Percentiles rank a stretch among this genome's conserved stretches.
These are phyloP conservation scores for Clavispora phyllophila DNA, from an alignment of 805 yeast species.

Conservation along the genomic window DNA sequence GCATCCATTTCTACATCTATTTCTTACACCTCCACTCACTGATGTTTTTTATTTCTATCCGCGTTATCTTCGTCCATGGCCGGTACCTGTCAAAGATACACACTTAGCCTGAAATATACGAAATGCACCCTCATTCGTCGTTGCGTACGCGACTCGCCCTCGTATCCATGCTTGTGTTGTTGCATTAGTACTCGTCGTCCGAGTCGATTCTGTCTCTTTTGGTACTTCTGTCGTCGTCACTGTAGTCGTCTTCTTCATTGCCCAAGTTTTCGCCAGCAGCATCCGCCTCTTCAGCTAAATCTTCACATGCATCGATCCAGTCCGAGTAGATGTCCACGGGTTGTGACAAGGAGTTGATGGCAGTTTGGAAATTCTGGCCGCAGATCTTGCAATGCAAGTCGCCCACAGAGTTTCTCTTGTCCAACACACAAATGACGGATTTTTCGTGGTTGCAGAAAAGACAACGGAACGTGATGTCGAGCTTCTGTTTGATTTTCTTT, in stretches of 20 bases:
- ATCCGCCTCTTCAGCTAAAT: conserved; percentile 65
- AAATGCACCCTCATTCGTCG: not conserved
- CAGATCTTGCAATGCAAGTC: conserved; percentile 85
- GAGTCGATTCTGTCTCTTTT: conserved; percentile 20
- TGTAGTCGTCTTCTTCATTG: conserved; percentile 25
- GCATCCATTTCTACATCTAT: too few relatives aligned
- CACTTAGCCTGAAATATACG: not conserved
- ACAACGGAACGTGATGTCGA: conserved; percentile 84
- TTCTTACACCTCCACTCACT: not conserved
- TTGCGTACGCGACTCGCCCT: not conserved
- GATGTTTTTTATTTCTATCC: not conserved
- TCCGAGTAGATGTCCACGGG: conserved; percentile 95
- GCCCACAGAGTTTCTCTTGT: conserved; percentile 82
- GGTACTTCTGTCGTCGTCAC: conserved; percentile 30
- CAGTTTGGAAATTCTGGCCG: conserved; percentile 88
- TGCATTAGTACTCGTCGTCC: conserved; percentile 25
- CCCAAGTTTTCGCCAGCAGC: conserved; percentile 20
- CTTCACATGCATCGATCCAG: conserved; percentile 97
- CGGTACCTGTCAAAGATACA: conserved; percentile 1
- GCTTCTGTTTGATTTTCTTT: conserved; percentile 67
- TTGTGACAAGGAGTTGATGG: conserved; percentile 76
- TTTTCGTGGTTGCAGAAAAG: conserved; percentile 94
- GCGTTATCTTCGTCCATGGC: not conserved
- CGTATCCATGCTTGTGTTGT: not conserved
- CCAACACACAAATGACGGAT: conserved; percentile 82